Conservation (phyloP, 2,329 filamentous ascomycete genomes). For the Tolypocladium inflatum region DNA sequence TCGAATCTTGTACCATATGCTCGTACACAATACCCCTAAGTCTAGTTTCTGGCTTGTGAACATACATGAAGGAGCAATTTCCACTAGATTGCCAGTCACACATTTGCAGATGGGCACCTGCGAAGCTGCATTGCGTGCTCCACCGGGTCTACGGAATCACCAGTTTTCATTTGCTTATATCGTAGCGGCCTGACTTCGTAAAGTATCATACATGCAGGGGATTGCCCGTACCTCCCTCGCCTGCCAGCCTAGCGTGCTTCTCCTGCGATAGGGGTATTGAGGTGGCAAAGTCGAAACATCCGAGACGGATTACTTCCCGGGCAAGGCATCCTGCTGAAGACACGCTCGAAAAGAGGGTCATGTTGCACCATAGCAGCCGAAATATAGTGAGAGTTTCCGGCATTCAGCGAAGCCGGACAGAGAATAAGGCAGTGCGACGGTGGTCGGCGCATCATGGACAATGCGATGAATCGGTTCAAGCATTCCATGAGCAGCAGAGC, state of each 20-base stretch:
- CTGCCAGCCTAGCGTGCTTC: not conserved
- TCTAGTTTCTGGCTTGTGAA: not conserved
- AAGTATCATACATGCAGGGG: not conserved
- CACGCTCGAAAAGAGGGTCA: not conserved
- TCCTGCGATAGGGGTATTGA: not conserved
- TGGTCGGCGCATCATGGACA: not conserved
- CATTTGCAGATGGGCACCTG: not conserved
- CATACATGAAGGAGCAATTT: not conserved
- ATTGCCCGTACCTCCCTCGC: not conserved
- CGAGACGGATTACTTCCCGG: not conserved
- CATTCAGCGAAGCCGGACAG: not conserved
- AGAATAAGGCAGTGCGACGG: not conserved
- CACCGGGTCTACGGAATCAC: not conserved
- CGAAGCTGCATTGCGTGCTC: not conserved
- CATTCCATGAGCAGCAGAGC: not conserved
- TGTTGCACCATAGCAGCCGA: not conserved
- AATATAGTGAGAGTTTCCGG: not conserved
- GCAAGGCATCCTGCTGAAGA: not conserved
- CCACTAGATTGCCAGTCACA: not conserved
- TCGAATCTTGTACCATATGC: not conserved
- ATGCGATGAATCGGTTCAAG: too few relatives aligned
- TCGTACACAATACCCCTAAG: not conserved
- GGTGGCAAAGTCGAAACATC: not conserved
- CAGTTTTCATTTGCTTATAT: not conserved
- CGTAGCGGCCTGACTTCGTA: not conserved